These are phyloP conservation scores for Populus nigra DNA, from an alignment of 345 rosid genomes.

Conservation along the genomic window DNA sequence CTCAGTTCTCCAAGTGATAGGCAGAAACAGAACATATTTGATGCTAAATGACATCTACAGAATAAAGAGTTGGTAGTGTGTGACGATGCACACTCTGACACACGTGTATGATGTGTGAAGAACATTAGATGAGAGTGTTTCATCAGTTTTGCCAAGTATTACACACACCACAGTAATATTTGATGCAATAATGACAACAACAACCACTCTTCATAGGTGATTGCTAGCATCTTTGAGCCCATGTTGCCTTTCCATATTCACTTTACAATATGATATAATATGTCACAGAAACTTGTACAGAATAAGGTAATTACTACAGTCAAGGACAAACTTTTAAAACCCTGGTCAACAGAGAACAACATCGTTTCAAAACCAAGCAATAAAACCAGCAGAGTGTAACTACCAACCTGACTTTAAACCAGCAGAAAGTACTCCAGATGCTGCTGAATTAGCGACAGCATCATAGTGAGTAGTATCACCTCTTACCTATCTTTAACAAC, in stretches of 20 bases:
- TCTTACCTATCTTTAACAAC: conserved; percentile 51
- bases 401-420: conserved; percentile 76
- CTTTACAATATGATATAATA: not conserved
- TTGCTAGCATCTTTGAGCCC: not conserved
- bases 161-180: not conserved
- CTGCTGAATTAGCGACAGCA: conserved; percentile 91
- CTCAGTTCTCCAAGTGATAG: not conserved
- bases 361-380: not conserved
- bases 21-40: not conserved
- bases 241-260: not conserved
- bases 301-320: not conserved
- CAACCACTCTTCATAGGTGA: not conserved
- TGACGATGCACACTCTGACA: not conserved
- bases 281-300: not conserved
- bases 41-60: not conserved
- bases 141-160: not conserved
- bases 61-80: not conserved
- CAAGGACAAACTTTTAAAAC: not conserved
- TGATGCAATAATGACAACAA: not conserved
- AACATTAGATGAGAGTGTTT: not conserved
- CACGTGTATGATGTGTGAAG: not conserved
- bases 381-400: not conserved
- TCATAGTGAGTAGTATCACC: conserved; percentile 98
- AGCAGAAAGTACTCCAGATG: conserved; percentile 98
- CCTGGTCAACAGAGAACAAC: not conserved